These are phyloP conservation scores for Bruguiera parviflora DNA, from an alignment of 345 rosid species.

Conservation along the genomic window DNA sequence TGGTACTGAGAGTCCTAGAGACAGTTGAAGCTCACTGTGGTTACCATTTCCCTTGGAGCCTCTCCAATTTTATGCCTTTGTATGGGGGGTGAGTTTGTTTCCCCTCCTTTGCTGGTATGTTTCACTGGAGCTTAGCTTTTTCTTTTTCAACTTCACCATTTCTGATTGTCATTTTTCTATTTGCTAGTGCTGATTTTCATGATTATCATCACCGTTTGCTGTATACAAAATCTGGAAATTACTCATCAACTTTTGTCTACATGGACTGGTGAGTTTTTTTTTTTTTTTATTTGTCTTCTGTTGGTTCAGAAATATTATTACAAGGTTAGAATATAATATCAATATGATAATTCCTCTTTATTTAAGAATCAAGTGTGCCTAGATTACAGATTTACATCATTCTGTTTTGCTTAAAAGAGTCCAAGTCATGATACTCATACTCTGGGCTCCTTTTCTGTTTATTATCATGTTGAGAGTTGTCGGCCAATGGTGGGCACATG, in stretches of 20 bases:
- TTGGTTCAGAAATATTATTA: background rate
- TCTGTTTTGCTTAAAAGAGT: background rate
- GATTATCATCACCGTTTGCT: slow-evolving; percentile 96
- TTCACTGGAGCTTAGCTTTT: background rate
- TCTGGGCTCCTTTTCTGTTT: slow-evolving; percentile 6
- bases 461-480: background rate
- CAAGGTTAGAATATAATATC: background rate
- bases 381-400: background rate
- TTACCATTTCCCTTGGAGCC: slow-evolving; percentile 98
- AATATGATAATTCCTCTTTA: background rate
- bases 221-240: slow-evolving; percentile 96
- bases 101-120: background rate
- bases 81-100: slow-evolving; percentile 83
- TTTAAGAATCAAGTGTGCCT: background rate
- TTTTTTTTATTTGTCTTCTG: background rate
- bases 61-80: slow-evolving; percentile 82
- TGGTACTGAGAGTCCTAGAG: slow-evolving; percentile 85
- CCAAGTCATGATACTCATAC: background rate
- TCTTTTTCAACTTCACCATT: slow-evolving; percentile 3
- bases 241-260: slow-evolving; percentile 85
- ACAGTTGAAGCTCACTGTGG: slow-evolving; percentile 99
- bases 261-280: slow-evolving; percentile 82
- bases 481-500: too few species aligned
- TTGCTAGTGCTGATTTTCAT: slow-evolving; percentile 90
- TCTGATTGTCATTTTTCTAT: slow-evolving; percentile 7